Percentiles rank a stretch among this genome's conserved stretches.
phyloP scores from a whole-genome alignment of 1,284 basidiomycete species.

The Neonothopanus nambi region DNA sequence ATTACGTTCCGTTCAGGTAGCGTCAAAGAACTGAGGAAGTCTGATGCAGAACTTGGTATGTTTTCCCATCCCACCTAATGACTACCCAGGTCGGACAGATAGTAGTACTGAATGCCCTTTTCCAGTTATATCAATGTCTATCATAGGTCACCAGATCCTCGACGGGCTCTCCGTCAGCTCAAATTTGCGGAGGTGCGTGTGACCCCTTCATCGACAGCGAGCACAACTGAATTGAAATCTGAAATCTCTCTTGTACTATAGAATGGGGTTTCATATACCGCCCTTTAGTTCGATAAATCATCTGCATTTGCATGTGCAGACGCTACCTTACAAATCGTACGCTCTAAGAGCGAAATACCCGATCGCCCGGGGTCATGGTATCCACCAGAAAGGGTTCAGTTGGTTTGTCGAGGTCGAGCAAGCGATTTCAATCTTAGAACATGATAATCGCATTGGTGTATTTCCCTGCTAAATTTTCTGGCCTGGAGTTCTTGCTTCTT shows the following conservation, averaged over 20 bases:
- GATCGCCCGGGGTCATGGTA: slow-evolving; percentile 38
- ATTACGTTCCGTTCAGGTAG: too few relatives aligned
- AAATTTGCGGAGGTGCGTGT: slow-evolving; percentile 37
- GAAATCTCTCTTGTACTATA: too few relatives aligned
- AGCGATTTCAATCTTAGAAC: slow-evolving; percentile 59
- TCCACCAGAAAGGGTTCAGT: slow-evolving; percentile 63
- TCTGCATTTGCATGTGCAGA: slow-evolving; percentile 79
- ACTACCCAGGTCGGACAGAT: too few relatives aligned
- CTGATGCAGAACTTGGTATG: slow-evolving; percentile 53
- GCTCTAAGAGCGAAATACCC: slow-evolving; percentile 59
- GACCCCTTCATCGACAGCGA: neutral
- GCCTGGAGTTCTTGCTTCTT: neutral
- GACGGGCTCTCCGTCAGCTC: slow-evolving; percentile 41
- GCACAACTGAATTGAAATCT: neutral
- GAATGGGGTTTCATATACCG: slow-evolving; percentile 81
- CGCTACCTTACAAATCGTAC: slow-evolving; percentile 59
- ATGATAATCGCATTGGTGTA: slow-evolving; percentile 51
- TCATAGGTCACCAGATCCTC: slow-evolving; percentile 55
- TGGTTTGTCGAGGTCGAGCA: slow-evolving; percentile 79
- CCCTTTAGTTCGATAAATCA: slow-evolving; percentile 82
- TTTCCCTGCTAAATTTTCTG: slow-evolving; percentile 47
- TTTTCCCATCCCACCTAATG: too few relatives aligned
- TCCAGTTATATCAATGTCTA: slow-evolving; percentile 62
- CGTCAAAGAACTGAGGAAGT: slow-evolving; percentile 45
- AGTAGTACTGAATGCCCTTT: neutral